Base-by-base conservation (phyloP, 345 rosid genomes). In the Eucalyptus paniculata region DNA sequence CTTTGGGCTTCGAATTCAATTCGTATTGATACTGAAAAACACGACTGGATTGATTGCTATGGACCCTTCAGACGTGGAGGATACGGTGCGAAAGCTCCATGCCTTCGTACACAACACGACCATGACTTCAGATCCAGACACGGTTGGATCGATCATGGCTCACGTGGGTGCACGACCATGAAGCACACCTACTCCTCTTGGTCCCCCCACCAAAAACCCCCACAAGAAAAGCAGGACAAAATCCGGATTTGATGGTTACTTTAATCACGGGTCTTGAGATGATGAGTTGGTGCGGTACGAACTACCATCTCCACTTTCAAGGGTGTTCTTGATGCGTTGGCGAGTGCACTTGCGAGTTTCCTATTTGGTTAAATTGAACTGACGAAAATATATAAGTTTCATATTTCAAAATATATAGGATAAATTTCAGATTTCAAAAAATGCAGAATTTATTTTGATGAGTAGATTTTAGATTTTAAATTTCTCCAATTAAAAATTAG, bases 361-460 rank as follows among this genome's bases (percentile, higher is more conserved):
- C 44, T 1, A 12, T 72, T 5, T 18, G 40, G 18, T 30, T 19
- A 21, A 53, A 21, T 21, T 1, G 24, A 53, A 53, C 5, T 0
- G 5, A 1, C 1, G 26, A 53, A 7, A 16, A 51, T 51, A 51
- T 51, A 18, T 21, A 53, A 2, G 1, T 4, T 53, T 21, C 11
- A 1, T 0, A 8, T 53, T 53, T 21, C 4, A 21, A 51, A 7
- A 3, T 51, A 51, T 51, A 3, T 51, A 51, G 1, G 4, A 1
- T 51, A 51, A 6, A 51, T 51, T 51, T 51, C 0, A 51, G 4
- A 18, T 51, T 51, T 18, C 0, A 18, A 21, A 53, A 53, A 53
- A 4, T 21, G 2, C 2, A 0, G 1, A 21, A 53, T 53, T 0
- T 53, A 19, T 53, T 53, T 53, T 0, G 2, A 53, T 19, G 5